Base-by-base conservation (phyloP, 176 grass and related monocot genomes). In the Phoenix dactylifera region DNA sequence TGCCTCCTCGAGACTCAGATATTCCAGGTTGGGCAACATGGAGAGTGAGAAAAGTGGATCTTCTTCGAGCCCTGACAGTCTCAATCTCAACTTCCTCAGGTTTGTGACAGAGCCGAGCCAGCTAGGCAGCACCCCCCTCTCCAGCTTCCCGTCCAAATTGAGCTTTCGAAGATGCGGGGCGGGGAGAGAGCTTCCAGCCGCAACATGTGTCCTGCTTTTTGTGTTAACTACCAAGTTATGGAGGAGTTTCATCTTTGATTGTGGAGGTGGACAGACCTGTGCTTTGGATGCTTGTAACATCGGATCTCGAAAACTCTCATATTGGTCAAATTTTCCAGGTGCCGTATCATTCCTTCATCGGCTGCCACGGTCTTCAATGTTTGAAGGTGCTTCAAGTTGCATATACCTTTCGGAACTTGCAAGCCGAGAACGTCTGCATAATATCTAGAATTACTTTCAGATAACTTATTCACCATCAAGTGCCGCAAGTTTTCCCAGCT, bases 341-440 rank as follows among this genome's bases (percentile, higher is more conserved):
- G 75, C 52, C 35, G 65, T 15, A 72, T 4, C 29, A 49, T 22
- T 1, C 61, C 57, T 26, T 76, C 76, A 72, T 76, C 50, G 44
- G 63, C 76, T 24, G 67, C 24, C 1, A 80, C 57, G 44, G 52
- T 68, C 68, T 85, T 85, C 7, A 85, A 58, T 6, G 72, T 85
- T 52, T 85, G 76, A 7, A 85, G 18, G 18, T 23, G 51, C 12
- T 59, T 80, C 5, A 85, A 57, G 15, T 63, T 64, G 50, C 61
- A 0, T 9, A 85, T 51, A 3, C 82, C 76, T 3, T 61, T 18
- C 3, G 72, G 76, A 68, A 85, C 29, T 3, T 16, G 30, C 56
- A 80, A 16, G 58, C 72, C 57, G 16, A 24, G 32, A 29, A 76
- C 72, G 39, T 59, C 76, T 7, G 4, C 4, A 1, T 9, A 4